Evolutionary conservation across 352 stramenopile genomes (phyloP), one percentile per base, ranked within the genome.

Genomic region (Phytophthora colocasiae): DNA sequence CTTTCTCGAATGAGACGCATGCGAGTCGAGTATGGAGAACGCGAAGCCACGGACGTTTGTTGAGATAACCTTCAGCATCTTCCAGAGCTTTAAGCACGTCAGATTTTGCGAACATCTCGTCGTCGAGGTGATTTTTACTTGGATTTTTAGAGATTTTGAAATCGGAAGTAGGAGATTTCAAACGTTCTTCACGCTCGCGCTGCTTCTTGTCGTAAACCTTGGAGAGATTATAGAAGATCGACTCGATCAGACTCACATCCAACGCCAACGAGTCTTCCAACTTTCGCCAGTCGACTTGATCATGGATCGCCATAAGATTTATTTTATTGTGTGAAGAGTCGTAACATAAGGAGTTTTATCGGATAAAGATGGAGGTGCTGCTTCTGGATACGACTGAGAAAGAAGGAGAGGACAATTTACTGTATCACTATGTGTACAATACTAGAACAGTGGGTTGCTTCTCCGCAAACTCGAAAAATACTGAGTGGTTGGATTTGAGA

Each of bases 321-420:
- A 22, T 22, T 36, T 36, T 36, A 36, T 14, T 3, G 1, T 36
- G 8, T 36, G 8, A 36, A 36, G 31, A 3, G 31, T 36, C 31
- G 31, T 8, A 3, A 14, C n/a, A 31, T 6, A 29, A 41, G 4
- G 22, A 57, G 43, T 36, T 66, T 52, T 63, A 38, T 61, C 32
- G 17, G 22, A 24, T 48, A 8, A 52, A 45, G 24, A 86, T 89
- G 70, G 75, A 86, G 58, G 50, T 89, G 31, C 43, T 90, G 51
- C 48, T 91, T 40, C 69, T 92, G 17, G 80, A 89, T 52, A 90
- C 82, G 61, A 81, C 69, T 0, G 74, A 91, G 66, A 83, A 81
- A 24, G 84, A 92, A 63, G 84, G 81, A 26, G 78, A 92, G 61
- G 82, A 89, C 70, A 92, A 91, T 38, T 63, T 61, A 19, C 71